Base-by-base conservation (phyloP, 2,329 filamentous ascomycete genomes). In the Onygenales sp. region DNA sequence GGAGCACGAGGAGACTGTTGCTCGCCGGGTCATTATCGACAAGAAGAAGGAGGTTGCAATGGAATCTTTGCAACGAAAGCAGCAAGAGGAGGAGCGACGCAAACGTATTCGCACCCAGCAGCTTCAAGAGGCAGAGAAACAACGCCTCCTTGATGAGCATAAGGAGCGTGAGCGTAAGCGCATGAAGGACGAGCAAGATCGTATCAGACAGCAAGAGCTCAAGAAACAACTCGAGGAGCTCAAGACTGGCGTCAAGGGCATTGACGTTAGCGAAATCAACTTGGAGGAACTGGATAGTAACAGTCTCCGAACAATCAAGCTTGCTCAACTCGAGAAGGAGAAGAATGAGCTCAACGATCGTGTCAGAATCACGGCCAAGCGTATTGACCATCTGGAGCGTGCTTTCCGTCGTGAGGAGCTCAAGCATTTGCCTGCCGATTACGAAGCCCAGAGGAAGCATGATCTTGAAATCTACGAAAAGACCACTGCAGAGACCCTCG, bases 41-140 rank as follows among this genome's bases (percentile, higher is more conserved):
- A 94, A 94, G 79, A 92, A 92, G 75, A 97, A 97, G 78, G 91
- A 96, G 68, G 87, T 89, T 60, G 90, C 89, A n/a, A 88, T 89
- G 9, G 90, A 92, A 70, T 82, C 89, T 45, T 83, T 91, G 62
- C 89, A 93, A 57, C 85, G 85, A 69, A 89, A 87, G 70, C 91
- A 96, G 70, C 90, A 90, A 66, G 93, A 97, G 73, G 91, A 92
- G 67, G 90, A 93, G 55, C 87, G 86, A 59, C 85, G 87, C 72
- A 95, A 93, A 77, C 84, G 87, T 59, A 80, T 92, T 55, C 87
- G 88, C 57, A 89, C 91, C 64, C 88, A 94, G 70, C 86, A 94
- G 64, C 78, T 94, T 38, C 87, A 89, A 65, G 90, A 95, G 67
- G 90, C 90, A 27, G 93, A 98, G 73, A 85, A 88, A 61, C 84